A percentile compares a stretch with the other conserved stretches of the same genome.
phyloP scores from a whole-genome alignment of 768 basidiomycete genomes.

The Rhizopogon sp. region DNA sequence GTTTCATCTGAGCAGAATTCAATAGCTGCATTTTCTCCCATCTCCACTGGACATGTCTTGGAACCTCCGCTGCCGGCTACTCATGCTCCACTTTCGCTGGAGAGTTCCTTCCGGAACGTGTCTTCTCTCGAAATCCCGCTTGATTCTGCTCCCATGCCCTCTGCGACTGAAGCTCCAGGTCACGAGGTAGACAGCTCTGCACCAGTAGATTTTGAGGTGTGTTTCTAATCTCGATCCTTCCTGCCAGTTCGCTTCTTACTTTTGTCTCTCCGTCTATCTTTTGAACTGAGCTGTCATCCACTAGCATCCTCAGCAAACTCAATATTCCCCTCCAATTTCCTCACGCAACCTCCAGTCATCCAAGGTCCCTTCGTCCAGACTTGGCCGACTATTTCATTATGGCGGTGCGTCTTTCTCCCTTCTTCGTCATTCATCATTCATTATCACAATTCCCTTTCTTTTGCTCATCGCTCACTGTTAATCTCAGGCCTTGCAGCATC shows the following conservation, averaged over 20 bases:
- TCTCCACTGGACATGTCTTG: background rate
- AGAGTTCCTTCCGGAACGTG: background rate
- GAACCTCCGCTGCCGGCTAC: background rate
- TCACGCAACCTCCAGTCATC: slow-evolving; percentile 62
- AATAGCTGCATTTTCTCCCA: background rate
- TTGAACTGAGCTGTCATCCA: background rate
- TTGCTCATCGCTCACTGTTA: background rate
- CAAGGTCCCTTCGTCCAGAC: slow-evolving; percentile 83
- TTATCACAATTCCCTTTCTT: background rate
- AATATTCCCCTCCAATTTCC: too few species aligned
- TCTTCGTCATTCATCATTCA: background rate
- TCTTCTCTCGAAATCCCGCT: background rate
- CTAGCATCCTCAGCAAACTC: background rate
- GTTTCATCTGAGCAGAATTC: background rate
- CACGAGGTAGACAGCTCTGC: background rate
- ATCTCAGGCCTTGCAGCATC: slow-evolving; percentile 82
- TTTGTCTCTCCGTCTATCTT: background rate
- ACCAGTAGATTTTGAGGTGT: background rate
- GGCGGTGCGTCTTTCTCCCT: slow-evolving; percentile 54
- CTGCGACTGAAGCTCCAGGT: background rate
- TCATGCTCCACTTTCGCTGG: background rate
- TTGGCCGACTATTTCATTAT: slow-evolving; percentile 91
- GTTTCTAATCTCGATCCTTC: background rate
- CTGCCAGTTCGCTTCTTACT: background rate
- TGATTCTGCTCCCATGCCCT: background rate